These are phyloP conservation scores for Cytospora piceicola DNA, from an alignment of 2,329 filamentous ascomycete species.

Conservation along the genomic window DNA sequence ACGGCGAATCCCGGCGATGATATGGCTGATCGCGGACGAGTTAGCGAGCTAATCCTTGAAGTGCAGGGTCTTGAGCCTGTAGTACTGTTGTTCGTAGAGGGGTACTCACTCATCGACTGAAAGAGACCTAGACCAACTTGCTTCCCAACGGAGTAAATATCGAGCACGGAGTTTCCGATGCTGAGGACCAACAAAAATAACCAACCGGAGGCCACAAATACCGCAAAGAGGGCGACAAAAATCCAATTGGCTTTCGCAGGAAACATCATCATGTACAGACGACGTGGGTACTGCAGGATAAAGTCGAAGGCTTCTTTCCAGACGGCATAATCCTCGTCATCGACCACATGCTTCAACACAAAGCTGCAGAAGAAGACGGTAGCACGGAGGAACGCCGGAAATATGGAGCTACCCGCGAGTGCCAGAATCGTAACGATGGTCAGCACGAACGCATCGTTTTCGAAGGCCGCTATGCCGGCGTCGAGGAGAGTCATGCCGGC, in stretches of 20 bases:
- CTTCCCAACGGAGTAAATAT: constrained; percentile 47
- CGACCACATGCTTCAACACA: constrained; percentile 38
- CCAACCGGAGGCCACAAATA: constrained; percentile 57
- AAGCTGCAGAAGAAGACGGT: constrained; percentile 25
- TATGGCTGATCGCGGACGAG: constrained; percentile 38
- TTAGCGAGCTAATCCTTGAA: not conserved
- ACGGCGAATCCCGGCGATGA: constrained; percentile 60
- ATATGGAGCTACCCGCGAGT: constrained; percentile 57
- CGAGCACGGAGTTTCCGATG: constrained; percentile 53
- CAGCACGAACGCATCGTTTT: constrained; percentile 43
- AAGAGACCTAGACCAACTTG: constrained; percentile 58
- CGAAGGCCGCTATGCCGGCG: constrained; percentile 55
- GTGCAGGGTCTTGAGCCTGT: accelerated
- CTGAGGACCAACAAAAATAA: constrained; percentile 56
- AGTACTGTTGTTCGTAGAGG: not conserved
- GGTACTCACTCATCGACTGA: constrained; percentile 41
- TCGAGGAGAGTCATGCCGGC: constrained; percentile 61
- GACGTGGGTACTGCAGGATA: constrained; percentile 59
- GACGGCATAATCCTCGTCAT: constrained; percentile 42
- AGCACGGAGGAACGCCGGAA: constrained; percentile 52
- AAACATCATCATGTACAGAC: constrained; percentile 67
- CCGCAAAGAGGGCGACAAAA: constrained; percentile 51
- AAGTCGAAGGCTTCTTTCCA: constrained; percentile 49
- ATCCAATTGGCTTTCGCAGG: constrained; percentile 57
- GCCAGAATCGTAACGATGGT: constrained; percentile 38